Percentiles rank a stretch among this genome's conserved stretches.
phyloP scores from a whole-genome alignment of 495 filamentous ascomycete species.

The Monascus purpureus region DNA sequence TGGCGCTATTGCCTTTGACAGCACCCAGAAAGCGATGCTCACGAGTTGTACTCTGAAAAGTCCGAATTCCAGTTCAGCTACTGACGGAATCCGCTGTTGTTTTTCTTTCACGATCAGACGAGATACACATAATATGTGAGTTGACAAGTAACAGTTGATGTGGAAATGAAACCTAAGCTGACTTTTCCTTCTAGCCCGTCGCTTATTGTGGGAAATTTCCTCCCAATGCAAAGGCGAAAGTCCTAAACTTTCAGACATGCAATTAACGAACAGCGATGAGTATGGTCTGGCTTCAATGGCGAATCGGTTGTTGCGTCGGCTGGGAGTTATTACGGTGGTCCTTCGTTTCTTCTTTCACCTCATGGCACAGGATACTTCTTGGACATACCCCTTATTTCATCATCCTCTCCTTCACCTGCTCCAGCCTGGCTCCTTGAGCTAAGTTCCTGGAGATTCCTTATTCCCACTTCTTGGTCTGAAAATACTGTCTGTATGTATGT shows the following conservation, averaged over 20 bases:
- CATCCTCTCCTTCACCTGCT: neutral
- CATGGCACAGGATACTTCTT: too few species aligned
- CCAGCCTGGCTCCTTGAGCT: too few species aligned
- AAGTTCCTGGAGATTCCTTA: too few species aligned
- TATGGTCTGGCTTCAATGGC: constrained; percentile 3
- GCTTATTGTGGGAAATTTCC: constrained; percentile 91
- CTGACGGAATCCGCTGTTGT: constrained; percentile 75
- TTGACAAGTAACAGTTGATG: too few species aligned
- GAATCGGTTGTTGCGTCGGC: neutral
- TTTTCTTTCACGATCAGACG: constrained; percentile 94
- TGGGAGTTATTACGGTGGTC: neutral
- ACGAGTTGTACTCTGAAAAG: constrained; percentile 88
- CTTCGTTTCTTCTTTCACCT: too few species aligned
- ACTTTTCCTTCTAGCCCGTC: constrained; percentile 64
- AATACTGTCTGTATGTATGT: too few species aligned
- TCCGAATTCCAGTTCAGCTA: constrained; percentile 55
- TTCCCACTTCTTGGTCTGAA: too few species aligned
- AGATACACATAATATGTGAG: constrained; percentile 94
- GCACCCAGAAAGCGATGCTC: constrained; percentile 88
- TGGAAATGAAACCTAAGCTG: too few species aligned
- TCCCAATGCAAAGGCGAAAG: constrained; percentile 40
- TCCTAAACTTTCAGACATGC: constrained; percentile 6
- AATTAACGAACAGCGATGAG: neutral
- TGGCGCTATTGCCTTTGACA: constrained; percentile 94
- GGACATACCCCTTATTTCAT: neutral